phyloP scores from a whole-genome alignment of 1,284 basidiomycete genomes.

The Sanguinoderma infundibulare region DNA sequence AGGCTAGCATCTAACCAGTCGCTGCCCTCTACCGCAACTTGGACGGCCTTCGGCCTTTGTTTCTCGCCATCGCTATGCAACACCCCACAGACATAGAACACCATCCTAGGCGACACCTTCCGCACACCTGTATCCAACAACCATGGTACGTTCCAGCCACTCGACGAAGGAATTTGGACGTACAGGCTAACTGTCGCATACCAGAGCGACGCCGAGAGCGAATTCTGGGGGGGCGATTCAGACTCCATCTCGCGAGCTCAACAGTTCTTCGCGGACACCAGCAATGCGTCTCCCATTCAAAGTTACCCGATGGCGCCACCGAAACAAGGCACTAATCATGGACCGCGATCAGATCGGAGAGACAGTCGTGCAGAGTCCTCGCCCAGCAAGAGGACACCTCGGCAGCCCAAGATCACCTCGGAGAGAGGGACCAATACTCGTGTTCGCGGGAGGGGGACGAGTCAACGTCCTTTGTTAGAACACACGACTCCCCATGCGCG shows the following conservation, averaged over 20 bases:
- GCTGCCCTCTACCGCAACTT: not conserved
- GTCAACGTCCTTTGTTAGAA: too few species aligned
- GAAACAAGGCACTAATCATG: not conserved
- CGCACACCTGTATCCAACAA: not conserved
- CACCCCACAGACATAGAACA: not conserved
- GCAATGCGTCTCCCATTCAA: not conserved
- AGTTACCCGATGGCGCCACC: not conserved
- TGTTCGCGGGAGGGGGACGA: not conserved
- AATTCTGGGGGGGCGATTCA: slow-evolving; percentile 12
- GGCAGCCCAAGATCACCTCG: not conserved
- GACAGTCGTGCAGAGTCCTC: not conserved
- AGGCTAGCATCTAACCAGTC: not conserved
- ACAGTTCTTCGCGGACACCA: not conserved
- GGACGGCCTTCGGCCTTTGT: not conserved
- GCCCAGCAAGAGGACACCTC: not conserved
- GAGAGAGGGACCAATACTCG: not conserved
- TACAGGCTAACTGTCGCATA: not conserved
- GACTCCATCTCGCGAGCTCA: not conserved
- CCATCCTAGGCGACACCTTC: not conserved
- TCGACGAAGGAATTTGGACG: not conserved
- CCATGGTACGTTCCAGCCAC: not conserved
- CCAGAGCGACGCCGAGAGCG: slow-evolving; percentile 6
- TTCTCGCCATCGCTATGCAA: not conserved
- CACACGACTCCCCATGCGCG: not conserved
- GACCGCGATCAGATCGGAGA: not conserved